phyloP scores from a whole-genome alignment of 2,329 filamentous ascomycete species.

The Ophiostoma fasciatum region DNA sequence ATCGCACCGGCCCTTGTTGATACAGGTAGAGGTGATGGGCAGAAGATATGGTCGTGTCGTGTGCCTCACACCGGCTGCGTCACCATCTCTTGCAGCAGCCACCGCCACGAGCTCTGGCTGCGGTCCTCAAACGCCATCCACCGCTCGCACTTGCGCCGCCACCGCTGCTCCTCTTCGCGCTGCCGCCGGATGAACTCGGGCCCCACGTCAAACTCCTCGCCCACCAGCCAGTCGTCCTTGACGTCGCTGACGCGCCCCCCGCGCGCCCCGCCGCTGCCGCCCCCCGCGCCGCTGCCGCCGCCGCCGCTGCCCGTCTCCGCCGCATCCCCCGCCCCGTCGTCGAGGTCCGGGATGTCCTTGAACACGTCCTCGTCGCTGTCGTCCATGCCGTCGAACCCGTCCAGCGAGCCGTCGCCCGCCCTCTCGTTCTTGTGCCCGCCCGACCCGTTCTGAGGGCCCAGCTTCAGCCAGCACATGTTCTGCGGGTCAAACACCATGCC shows the following conservation, averaged over 20 bases:
- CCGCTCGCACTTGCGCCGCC: conserved; percentile 73
- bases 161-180: conserved; percentile 79
- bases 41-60: too few species aligned
- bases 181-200: conserved; percentile 85
- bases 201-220: conserved; percentile 94
- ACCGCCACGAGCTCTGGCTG: conserved; percentile 54
- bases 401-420: conserved; percentile 42
- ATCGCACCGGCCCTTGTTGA: too few species aligned
- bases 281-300: too few species aligned
- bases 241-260: conserved; percentile 43
- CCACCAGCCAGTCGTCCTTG: conserved; percentile 70
- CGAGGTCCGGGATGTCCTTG: conserved; percentile 83
- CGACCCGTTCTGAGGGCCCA: conserved; percentile 30
- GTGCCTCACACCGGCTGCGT: conserved; percentile 9
- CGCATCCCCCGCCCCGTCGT: conserved; percentile 54
- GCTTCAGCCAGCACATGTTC: conserved; percentile 94
- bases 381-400: conserved; percentile 55
- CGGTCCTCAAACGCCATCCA: conserved; percentile 55
- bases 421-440: conserved; percentile 22
- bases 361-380: conserved; percentile 91
- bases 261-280: conserved; percentile 33
- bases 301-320: conserved; percentile 33
- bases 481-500: conserved; percentile 97
- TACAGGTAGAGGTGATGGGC: too few species aligned
- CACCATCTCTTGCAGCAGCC: conserved; percentile 54